Base-by-base conservation (phyloP, 768 basidiomycete genomes). In the Paxillus ammoniavirescens region DNA sequence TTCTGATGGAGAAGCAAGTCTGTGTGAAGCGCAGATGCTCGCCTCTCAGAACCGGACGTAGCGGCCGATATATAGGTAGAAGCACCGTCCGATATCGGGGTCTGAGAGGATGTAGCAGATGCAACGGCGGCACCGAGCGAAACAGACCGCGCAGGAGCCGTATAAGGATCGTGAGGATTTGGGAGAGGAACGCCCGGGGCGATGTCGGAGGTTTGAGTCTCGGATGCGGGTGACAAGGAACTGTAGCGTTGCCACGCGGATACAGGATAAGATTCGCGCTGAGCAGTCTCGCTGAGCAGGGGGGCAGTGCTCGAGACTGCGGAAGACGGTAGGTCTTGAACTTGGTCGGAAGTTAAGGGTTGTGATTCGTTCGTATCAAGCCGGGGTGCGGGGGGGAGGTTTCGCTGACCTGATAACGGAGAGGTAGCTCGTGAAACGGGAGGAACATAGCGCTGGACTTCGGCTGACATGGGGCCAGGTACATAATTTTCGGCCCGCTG, bases 1-100 rank as follows among this genome's bases (percentile, higher is more conserved):
- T 56, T 56, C 26, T 56, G 55, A 44, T 56, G 35, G n/a, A 18
- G 53, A 30, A 41, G 23, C 45, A 56, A 23, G 37, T 56, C 52
- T 23, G 21, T 30, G 33, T 56, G 55, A 43, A 56, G 55, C 13
- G 46, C 42, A 33, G 55, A 56, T 10, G 46, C 21, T n/a, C 18
- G 21, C 28, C 43, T 35, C 18, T 51, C 38, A 5, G 43, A 61
- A 7, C 53, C 91, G 3, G 77, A 94, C 3, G 84, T 84, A 36
- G 50, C 42, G 38, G 44, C 30, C 37, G 17, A 40, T 5, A 23
- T 6, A n/a, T 21, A 30, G 30, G 28, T n/a, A 18, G 51, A 28
- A 40, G 45, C n/a, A 18, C 38, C 6, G n/a, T 15, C 15, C 9
- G 26, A 7, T 37, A 21, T 37, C 2, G 35, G 35, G 23, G 42